Base-by-base conservation (phyloP, 2,329 filamentous ascomycete genomes). In the Orbilia quercus region DNA sequence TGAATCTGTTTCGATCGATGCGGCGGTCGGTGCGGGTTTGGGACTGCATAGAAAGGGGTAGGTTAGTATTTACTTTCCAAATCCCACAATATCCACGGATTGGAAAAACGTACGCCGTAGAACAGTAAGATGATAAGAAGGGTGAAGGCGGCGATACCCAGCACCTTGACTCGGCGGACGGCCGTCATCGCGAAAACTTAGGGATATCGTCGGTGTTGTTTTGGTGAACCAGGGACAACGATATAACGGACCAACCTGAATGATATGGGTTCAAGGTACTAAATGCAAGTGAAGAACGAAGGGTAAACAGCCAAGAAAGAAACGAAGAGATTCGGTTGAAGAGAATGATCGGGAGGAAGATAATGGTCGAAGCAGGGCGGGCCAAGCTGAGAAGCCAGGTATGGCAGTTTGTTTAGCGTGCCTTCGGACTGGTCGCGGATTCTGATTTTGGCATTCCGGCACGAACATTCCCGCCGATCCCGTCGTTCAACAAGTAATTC, bases 41-140 rank as follows among this genome's bases (percentile, higher is more conserved):
- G 71, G 80, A 79, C 82, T 84, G 53, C n/a, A 60, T 54, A 67
- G 23, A 59, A 31, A 45, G 22, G 50, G 22, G 12, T 66, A 34
- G 14, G 28, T 31, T 31, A 31, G 28, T 31, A 4, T 9, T 9
- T 5, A 31, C 65, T 36, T 40, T 22, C n/a, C 42, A 47, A 50
- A 34, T 40, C 22, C 66, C 48, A 31, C 50, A 69, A 36, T 25
- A 50, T 60, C n/a, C n/a, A n/a, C n/a, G n/a, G n/a, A n/a, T 9
- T 54, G 57, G 16, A 59, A 50, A 45, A 42, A 58, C 59, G 48
- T 53, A 70, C 55, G 18, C 89, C 89, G 79, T 91, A 89, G 83
- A 94, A 92, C 76, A 96, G 83, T 62, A 90, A 82, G 48, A 89
- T 84, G 76, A 94, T 81, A 71, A 94, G 81, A 70, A 86, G 83